These are phyloP conservation scores for Microdochium trichocladiopsis DNA, from an alignment of 2,329 filamentous ascomycete genomes.

Conservation along the genomic window DNA sequence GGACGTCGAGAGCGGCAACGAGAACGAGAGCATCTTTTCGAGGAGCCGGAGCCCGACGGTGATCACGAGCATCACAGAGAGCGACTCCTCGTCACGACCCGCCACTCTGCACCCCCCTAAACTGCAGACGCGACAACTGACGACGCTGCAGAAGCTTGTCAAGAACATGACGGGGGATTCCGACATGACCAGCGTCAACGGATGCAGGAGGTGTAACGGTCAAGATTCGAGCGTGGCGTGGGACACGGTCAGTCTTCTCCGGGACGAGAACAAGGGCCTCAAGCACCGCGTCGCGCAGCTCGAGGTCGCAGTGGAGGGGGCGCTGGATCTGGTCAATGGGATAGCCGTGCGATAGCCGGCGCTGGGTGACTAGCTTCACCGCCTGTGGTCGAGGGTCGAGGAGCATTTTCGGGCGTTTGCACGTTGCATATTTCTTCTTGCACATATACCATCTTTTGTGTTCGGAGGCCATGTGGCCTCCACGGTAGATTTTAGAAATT, in stretches of 20 bases:
- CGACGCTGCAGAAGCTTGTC: conserved; percentile 40
- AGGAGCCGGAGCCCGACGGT: conserved; percentile 50
- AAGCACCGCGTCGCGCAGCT: conserved; percentile 53
- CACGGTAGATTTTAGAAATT: too few relatives aligned
- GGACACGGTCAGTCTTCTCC: conserved; percentile 55
- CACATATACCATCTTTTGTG: too few relatives aligned
- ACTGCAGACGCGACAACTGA: conserved; percentile 25
- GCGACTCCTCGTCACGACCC: conserved; percentile 5
- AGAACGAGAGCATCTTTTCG: conserved; percentile 52
- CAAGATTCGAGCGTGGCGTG: conserved; percentile 53
- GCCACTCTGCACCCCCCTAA: conserved; percentile 12
- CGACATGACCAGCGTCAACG: conserved; percentile 12
- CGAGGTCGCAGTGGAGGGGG: conserved; percentile 53
- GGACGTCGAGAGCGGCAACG: conserved; percentile 39
- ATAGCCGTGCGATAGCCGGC: conserved; percentile 32
- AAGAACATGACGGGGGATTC: conserved; percentile 34
- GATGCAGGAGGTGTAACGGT: conserved; percentile 51
- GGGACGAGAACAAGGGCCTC: conserved; percentile 55
- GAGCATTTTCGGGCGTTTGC: too few relatives aligned
- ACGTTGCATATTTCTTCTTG: too few relatives aligned
- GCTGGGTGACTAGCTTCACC: too few relatives aligned
- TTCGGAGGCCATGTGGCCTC: too few relatives aligned
- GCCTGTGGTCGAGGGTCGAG: too few relatives aligned
- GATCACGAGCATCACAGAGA: conserved; percentile 24
- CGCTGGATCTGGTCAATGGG: conserved; percentile 52